A percentile compares a stretch with the other conserved stretches of the same genome.
Evolutionary conservation across 2,329 filamentous ascomycete species (phyloP).

Genomic region (Neobulgaria alba): DNA sequence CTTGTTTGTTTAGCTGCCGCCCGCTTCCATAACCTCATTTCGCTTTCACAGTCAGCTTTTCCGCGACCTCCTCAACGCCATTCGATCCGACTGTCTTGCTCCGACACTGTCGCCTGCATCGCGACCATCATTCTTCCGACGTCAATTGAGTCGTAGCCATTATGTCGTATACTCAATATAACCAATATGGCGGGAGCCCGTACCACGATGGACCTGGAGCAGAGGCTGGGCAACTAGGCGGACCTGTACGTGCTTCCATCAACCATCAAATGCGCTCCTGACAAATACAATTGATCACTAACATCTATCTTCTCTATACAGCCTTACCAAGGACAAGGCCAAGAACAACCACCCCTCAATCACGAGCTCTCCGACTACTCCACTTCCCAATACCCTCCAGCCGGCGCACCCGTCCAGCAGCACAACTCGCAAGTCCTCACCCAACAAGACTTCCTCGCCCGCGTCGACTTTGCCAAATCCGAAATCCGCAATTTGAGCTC

Average conservation of each 20-base stretch:
- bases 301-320: too few relatives aligned
- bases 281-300: constrained; percentile 1
- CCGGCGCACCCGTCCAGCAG: constrained; percentile 17
- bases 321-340: too few relatives aligned
- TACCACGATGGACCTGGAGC: constrained; percentile 47
- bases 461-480: constrained; percentile 57
- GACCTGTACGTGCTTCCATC: constrained; percentile 6
- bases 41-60: neutral
- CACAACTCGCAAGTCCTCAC: constrained; percentile 37
- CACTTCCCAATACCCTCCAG: constrained; percentile 22
- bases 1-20: neutral
- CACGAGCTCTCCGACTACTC: constrained; percentile 25
- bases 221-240: constrained; percentile 23
- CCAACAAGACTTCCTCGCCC: constrained; percentile 59
- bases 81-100: constrained; percentile 1
- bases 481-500: constrained; percentile 59
- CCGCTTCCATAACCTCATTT: neutral
- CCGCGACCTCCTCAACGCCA: constrained; percentile 6
- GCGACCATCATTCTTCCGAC: constrained; percentile 7
- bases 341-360: constrained; percentile 15
- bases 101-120: constrained; percentile 1
- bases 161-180: constrained; percentile 57
- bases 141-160: constrained; percentile 30
- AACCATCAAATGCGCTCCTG: neutral
- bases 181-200: constrained; percentile 45